Evolutionary conservation across 2,329 filamentous ascomycete genomes (phyloP).

Genomic region (Fusarium nelsonii): DNA sequence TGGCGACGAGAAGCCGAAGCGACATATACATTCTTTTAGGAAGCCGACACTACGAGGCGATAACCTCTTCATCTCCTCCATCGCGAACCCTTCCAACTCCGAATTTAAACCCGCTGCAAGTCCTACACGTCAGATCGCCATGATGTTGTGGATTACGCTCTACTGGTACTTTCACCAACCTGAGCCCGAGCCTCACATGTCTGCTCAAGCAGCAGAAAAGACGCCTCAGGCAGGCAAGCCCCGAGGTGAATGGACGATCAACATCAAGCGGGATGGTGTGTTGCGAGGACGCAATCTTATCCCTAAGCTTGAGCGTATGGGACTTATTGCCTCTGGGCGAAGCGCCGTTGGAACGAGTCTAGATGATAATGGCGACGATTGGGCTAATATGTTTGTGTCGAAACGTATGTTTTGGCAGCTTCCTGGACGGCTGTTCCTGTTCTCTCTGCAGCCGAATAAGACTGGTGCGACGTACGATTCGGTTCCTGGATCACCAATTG

Average conservation of each 20-base stretch:
- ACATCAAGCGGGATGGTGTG: slow-evolving; percentile 88
- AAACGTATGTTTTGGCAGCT: slow-evolving; percentile 91
- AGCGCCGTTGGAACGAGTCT: slow-evolving; percentile 77
- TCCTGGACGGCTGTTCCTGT: slow-evolving; percentile 87
- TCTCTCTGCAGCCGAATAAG: slow-evolving; percentile 76
- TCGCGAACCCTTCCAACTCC: slow-evolving; percentile 82
- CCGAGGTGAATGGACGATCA: slow-evolving; percentile 86
- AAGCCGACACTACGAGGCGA: slow-evolving; percentile 82
- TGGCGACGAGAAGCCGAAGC: slow-evolving; percentile 26
- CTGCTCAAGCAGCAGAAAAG: slow-evolving; percentile 70
- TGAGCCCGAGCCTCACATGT: slow-evolving; percentile 74
- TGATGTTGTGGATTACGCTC: slow-evolving; percentile 95
- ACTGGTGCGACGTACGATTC: slow-evolving; percentile 46
- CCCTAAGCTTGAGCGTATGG: slow-evolving; percentile 94
- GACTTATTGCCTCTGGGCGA: slow-evolving; percentile 80
- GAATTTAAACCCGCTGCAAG: slow-evolving; percentile 85
- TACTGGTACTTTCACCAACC: slow-evolving; percentile 98
- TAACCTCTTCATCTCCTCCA: slow-evolving; percentile 89
- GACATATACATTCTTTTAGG: slow-evolving; percentile 63
- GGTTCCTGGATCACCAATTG: slow-evolving; percentile 63
- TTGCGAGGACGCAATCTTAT: slow-evolving; percentile 85
- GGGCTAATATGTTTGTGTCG: slow-evolving; percentile 85
- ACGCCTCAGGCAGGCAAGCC: slow-evolving; percentile 80
- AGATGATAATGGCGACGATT: slow-evolving; percentile 73
- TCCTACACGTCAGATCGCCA: slow-evolving; percentile 88